Evolutionary conservation across 139 green algal genomes (phyloP).

Genomic region (Penium margaritaceum): DNA sequence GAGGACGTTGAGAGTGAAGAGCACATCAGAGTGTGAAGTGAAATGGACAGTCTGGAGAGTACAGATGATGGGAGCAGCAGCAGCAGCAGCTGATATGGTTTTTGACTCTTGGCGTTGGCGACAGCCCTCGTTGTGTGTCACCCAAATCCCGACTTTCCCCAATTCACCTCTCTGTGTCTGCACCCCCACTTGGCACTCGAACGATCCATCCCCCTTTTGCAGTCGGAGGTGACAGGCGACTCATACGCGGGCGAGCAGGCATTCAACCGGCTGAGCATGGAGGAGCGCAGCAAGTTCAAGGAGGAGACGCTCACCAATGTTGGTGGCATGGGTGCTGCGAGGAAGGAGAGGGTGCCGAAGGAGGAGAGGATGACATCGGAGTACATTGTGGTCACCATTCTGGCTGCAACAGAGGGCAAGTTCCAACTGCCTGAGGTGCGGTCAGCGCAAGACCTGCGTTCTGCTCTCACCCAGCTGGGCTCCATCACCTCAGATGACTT

Average conservation of each 20-base stretch:
- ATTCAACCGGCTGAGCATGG: constrained; percentile 67
- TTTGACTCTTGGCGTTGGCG: too few species aligned
- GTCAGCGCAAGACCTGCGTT: constrained; percentile 48
- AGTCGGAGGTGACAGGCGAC: not conserved
- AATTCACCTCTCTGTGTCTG: too few species aligned
- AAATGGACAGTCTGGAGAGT: too few species aligned
- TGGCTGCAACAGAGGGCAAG: constrained; percentile 66
- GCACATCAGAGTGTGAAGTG: too few species aligned
- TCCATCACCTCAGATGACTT: constrained; percentile 59
- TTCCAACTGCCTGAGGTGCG: constrained; percentile 67
- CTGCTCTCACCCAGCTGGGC: constrained; percentile 66
- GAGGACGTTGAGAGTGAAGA: too few species aligned
- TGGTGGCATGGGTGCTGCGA: constrained; percentile 49
- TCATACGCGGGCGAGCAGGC: constrained; percentile 2
- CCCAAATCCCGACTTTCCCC: too few species aligned
- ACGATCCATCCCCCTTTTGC: not conserved
- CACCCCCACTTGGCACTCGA: too few species aligned
- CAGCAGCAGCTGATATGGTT: too few species aligned
- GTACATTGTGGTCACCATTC: constrained; percentile 72
- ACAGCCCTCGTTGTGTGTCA: too few species aligned
- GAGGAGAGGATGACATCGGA: constrained; percentile 52
- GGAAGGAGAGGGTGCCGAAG: not conserved
- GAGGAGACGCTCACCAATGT: constrained; percentile 89
- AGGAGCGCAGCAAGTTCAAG: constrained; percentile 81
- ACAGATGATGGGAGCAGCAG: too few species aligned